Conservation (phyloP, 2,329 filamentous ascomycete genomes). For the Fusarium armeniacum region DNA sequence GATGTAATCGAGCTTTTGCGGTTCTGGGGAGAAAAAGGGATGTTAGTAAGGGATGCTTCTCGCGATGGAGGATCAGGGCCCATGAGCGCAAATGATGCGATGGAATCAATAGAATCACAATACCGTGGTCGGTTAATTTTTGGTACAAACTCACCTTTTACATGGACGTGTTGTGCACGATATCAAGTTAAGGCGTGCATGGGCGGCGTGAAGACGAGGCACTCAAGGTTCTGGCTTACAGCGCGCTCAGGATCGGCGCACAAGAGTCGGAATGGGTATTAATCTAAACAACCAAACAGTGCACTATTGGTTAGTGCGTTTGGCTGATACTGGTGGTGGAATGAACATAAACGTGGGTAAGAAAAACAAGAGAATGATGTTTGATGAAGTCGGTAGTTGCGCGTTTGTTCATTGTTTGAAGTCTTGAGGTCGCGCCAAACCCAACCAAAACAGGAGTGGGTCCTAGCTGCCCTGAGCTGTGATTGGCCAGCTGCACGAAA, state of each 20-base stretch:
- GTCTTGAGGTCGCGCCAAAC: slow-evolving; percentile 29
- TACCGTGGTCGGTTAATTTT: slow-evolving; percentile 7
- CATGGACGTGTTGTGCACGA: slow-evolving; percentile 44
- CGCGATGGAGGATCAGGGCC: slow-evolving; percentile 4
- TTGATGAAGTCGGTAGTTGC: slow-evolving; percentile 37
- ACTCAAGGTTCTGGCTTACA: slow-evolving; percentile 46
- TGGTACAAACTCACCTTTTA: slow-evolving; percentile 42
- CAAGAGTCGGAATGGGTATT: slow-evolving; percentile 28
- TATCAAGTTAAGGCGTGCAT: slow-evolving; percentile 48
- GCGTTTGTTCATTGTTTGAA: slow-evolving; percentile 46
- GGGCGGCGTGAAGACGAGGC: slow-evolving; percentile 48
- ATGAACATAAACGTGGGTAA: slow-evolving; percentile 30
- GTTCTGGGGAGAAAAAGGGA: slow-evolving; percentile 34
- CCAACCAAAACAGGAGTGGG: slow-evolving; percentile 25
- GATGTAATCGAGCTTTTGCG: slow-evolving; percentile 32
- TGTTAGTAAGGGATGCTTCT: slow-evolving; percentile 37
- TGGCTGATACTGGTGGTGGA: slow-evolving; percentile 24
- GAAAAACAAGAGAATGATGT: slow-evolving; percentile 27
- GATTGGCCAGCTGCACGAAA: slow-evolving; percentile 28
- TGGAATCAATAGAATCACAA: neutral
- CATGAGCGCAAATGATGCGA: slow-evolving; percentile 4
- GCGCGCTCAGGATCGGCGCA: slow-evolving; percentile 42
- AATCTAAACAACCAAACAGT: slow-evolving; percentile 22
- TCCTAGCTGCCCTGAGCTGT: slow-evolving; percentile 12
- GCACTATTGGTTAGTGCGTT: slow-evolving; percentile 9